Base-by-base conservation (phyloP, 139 green algal genomes). In the Picochlorum sp. region DNA sequence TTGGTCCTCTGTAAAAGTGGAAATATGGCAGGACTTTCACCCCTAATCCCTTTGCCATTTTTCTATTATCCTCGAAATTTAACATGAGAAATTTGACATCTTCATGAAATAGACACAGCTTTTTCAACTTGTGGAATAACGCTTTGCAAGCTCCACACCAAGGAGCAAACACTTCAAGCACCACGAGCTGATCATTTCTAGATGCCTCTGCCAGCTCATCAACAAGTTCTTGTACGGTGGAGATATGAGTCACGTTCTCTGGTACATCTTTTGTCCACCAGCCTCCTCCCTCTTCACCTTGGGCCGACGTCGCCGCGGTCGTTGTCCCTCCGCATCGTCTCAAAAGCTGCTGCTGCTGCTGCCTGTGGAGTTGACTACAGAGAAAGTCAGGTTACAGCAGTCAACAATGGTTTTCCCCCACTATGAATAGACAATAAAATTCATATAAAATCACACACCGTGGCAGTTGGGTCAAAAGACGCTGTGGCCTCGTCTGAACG, bases 1-100 rank as follows among this genome's bases (percentile, higher is more conserved):
- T 60, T 4, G 85, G 64, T 11, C 92, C 92, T 6, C 83, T 76
- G 66, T 96, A 98, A n/a, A 97, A 86, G 41, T 95, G 83, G 69
- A 98, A 97, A 76, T 74, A 96, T 0, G 92, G 92, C 65, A 98
- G 81, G 55, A 97, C 87, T 77, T 92, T 94, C 55, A 96, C 73
- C 18, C 78, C 86, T 4, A 96, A 66, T 3, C 77, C 76, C 63
- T 85, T 87, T 66, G 77, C 87, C 50, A 96, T 79, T 3, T 75
- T 38, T 50, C 87, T 89, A 82, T 96, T 96, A 44, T 85, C 85
- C 44, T 96, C 90, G 63, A 90, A 96, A 63, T 92, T 86, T 5
- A 96, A 67, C 28, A 92, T 92, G 34, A 95, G 66, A 26, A 97
- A 78, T 1, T 87, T 23, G 3, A 96, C 76, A 49, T 95, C 80